phyloP scores from a whole-genome alignment of 2,329 filamentous ascomycete genomes.

The Pseudocercospora vitis region DNA sequence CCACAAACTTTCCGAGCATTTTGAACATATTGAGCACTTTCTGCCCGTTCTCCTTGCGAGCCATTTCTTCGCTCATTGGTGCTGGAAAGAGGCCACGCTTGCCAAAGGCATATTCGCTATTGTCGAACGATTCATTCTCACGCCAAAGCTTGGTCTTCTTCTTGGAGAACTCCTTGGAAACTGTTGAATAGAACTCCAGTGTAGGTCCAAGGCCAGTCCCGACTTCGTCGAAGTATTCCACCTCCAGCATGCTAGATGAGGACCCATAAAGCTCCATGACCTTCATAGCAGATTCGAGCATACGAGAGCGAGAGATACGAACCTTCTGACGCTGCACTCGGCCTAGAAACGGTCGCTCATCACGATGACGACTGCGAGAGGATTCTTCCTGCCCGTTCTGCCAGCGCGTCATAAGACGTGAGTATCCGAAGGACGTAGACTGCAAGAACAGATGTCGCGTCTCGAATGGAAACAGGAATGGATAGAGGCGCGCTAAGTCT shows the following conservation, averaged over 20 bases:
- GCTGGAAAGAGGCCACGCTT: slow-evolving; percentile 85
- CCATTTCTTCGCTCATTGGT: slow-evolving; percentile 79
- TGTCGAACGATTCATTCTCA: slow-evolving; percentile 73
- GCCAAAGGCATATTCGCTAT: slow-evolving; percentile 80
- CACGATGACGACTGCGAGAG: slow-evolving; percentile 75
- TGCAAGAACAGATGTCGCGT: slow-evolving; percentile 95
- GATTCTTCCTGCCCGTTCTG: slow-evolving; percentile 84
- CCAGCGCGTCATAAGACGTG: slow-evolving; percentile 95
- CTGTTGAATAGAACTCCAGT: slow-evolving; percentile 95
- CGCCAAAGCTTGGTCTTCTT: slow-evolving; percentile 97
- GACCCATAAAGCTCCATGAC: slow-evolving; percentile 98
- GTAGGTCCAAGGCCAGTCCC: slow-evolving; percentile 94
- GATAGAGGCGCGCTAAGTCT: slow-evolving; percentile 87
- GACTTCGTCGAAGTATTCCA: slow-evolving; percentile 98
- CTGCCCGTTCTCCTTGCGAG: slow-evolving; percentile 74
- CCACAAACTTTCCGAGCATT: slow-evolving; percentile 94
- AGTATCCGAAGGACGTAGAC: slow-evolving; percentile 97
- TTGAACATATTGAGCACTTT: slow-evolving; percentile 86
- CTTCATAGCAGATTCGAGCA: slow-evolving; percentile 93
- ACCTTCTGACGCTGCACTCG: slow-evolving; percentile 94
- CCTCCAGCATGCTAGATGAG: slow-evolving; percentile 93
- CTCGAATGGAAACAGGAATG: slow-evolving; percentile 97
- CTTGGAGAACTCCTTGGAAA: slow-evolving; percentile 95
- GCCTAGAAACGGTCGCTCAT: slow-evolving; percentile 88
- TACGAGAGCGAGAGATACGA: slow-evolving; percentile 91